A percentile compares a stretch with the other conserved stretches of the same genome.
These are phyloP conservation scores for Fusarium brevicatenulatum DNA, from an alignment of 2,329 filamentous ascomycete species.

Conservation along the genomic window DNA sequence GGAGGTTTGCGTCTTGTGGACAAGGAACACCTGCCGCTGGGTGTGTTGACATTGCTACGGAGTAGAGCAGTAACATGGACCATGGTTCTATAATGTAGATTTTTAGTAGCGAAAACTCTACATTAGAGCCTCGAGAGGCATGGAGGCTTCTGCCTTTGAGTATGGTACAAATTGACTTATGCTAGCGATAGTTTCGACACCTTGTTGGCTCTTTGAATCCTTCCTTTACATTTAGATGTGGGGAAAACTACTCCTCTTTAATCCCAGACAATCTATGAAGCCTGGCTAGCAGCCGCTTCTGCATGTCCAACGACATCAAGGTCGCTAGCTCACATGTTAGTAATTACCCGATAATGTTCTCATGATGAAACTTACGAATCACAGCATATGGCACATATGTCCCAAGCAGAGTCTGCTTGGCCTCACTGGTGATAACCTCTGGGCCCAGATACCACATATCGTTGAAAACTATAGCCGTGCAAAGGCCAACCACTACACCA, in stretches of 20 bases:
- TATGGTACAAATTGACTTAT: background rate
- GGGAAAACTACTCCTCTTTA: background rate
- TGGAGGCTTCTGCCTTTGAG: rapidly evolving
- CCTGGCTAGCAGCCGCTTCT: background rate
- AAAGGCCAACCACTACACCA: background rate
- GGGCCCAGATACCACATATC: background rate
- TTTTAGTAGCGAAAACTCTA: background rate
- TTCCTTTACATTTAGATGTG: too few species aligned
- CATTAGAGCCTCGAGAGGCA: rapidly evolving
- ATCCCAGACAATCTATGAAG: background rate
- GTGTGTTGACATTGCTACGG: background rate
- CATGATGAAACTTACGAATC: background rate
- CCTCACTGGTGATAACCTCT: background rate
- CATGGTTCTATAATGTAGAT: background rate
- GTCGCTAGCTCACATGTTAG: background rate
- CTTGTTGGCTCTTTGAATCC: too few species aligned
- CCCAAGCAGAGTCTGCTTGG: background rate
- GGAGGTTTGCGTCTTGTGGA: background rate
- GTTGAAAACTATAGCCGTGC: background rate
- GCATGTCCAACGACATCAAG: background rate
- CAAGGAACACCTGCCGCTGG: background rate
- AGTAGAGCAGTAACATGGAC: background rate
- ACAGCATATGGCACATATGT: background rate
- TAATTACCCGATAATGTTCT: rapidly evolving
- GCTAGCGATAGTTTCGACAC: too few species aligned